Evolutionary conservation across 2,329 filamentous ascomycete species (phyloP).

Genomic region (Arthrobotrys sinensis): DNA sequence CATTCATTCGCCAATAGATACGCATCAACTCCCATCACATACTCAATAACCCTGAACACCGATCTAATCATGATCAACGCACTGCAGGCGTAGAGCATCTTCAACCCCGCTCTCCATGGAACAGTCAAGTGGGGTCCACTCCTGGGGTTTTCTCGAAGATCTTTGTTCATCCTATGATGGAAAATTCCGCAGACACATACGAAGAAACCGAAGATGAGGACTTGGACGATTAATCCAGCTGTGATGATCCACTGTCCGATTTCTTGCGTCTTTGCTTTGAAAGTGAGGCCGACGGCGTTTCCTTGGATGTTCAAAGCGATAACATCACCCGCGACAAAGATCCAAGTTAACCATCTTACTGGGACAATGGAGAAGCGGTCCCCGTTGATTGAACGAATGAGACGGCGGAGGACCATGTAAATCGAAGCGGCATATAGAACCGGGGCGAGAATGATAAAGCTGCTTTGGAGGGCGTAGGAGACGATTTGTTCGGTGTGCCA

Average conservation of each 20-base stretch:
- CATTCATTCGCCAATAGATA: slow-evolving; percentile 70
- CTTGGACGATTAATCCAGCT: slow-evolving; percentile 73
- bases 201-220: slow-evolving; percentile 74
- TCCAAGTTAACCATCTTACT: slow-evolving; percentile 70
- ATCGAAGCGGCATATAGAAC: slow-evolving; percentile 71
- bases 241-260: slow-evolving; percentile 72
- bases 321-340: slow-evolving; percentile 73
- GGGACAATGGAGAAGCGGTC: slow-evolving; percentile 68
- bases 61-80: slow-evolving; percentile 71
- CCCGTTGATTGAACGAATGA: slow-evolving; percentile 65
- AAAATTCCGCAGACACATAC: slow-evolving; percentile 70
- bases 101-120: slow-evolving; percentile 38
- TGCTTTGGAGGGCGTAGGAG: slow-evolving; percentile 69
- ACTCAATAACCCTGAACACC: slow-evolving; percentile 71
- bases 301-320: slow-evolving; percentile 72
- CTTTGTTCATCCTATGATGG: slow-evolving; percentile 66
- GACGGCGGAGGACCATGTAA: slow-evolving; percentile 71
- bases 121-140: slow-evolving; percentile 17
- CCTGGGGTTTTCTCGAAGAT: neutral
- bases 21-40: slow-evolving; percentile 69
- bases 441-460: slow-evolving; percentile 70
- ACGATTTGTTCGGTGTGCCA: slow-evolving; percentile 65
- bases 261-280: slow-evolving; percentile 64
- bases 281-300: slow-evolving; percentile 67
- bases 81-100: slow-evolving; percentile 68